Evolutionary conservation across 1,284 basidiomycete species (phyloP), one percentile per base, ranked within the genome.

Genomic region (Sporisorium sorghi): DNA sequence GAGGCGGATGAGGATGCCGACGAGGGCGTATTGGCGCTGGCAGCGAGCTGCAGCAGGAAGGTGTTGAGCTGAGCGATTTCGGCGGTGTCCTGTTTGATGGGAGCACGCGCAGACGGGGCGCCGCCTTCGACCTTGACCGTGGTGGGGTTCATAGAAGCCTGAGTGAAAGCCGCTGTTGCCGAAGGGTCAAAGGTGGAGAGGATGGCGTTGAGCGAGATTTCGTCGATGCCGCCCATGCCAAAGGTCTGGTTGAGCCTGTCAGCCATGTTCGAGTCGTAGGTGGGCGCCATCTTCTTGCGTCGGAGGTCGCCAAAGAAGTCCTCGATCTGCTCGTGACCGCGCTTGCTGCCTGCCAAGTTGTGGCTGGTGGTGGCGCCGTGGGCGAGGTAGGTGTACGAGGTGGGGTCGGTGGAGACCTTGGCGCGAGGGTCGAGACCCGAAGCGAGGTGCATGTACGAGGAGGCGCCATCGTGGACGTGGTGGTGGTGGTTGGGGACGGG

Each of bases 31-130:
- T 76, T 77, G 26, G 79, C 79, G 51, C 63, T 81, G 72, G 69
- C 83, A 51, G 82, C 80, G 58, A 85, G 78, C 69, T 82, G 81
- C 19, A 83, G 62, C 17, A 84, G 75, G 73, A 83, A 84, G 37
- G 78, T 68, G 67, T 82, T 81, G 73, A 83, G 68, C 55, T 85
- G 77, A 7, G 82, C 84, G 10, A 85, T 68, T 61, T 84, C 82
- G 15, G 69, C 49, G 10, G 87, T 86, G 46, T 73, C 61, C 55
- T 73, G 71, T 48, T 86, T 82, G 78, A 89, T 89, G 1, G 88
- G 88, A 10, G 40, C 23, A 21, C 66, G 65, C 21, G 26, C 44
- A 28, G 52, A 46, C 19, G 55, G 48, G 15, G 32, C 19, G 17
- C 12, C 24, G 26, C 35, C 21, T 23, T 69, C 66, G 35, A 39